Conservation (phyloP, 805 yeast species). For the Blastobotrys americana region DNA sequence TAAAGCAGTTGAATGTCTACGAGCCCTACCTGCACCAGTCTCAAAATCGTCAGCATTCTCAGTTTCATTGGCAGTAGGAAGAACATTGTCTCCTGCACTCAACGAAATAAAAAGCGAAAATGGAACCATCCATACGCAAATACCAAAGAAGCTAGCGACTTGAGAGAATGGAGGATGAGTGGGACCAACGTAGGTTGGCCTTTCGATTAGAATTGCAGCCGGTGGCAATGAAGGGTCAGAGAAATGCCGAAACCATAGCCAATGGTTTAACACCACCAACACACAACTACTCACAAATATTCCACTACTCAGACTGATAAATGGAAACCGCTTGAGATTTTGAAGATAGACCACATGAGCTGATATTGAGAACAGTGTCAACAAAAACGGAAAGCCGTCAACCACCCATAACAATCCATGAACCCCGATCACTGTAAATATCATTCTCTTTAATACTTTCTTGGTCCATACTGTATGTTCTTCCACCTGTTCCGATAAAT, state of each 20-base stretch:
- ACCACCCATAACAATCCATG: conserved; percentile 54
- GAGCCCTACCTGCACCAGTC: conserved; percentile 25
- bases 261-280: conserved; percentile 73
- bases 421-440: conserved; percentile 50
- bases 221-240: conserved; percentile 63
- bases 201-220: conserved; percentile 34
- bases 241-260: conserved; percentile 83
- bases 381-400: conserved; percentile 72
- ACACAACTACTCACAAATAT: conserved; percentile 63
- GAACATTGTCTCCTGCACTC: conserved; percentile 82
- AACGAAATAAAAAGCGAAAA: conserved; percentile 85
- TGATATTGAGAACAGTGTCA: conserved; percentile 58
- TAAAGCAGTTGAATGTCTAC: conserved; percentile 49
- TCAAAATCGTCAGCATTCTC: conserved; percentile 23
- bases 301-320: conserved; percentile 66
- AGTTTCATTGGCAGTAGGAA: conserved; percentile 44
- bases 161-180: conserved; percentile 77
- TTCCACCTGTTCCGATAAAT: conserved; percentile 85
- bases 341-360: conserved; percentile 70
- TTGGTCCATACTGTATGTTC: conserved; percentile 85
- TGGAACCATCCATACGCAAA: conserved; percentile 91
- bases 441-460: conserved; percentile 54
- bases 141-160: conserved; percentile 90
- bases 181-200: conserved; percentile 51
- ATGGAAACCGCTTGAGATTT: conserved; percentile 77